phyloP scores from a whole-genome alignment of 257 asterid species.

The Fraxinus quadrangulata region DNA sequence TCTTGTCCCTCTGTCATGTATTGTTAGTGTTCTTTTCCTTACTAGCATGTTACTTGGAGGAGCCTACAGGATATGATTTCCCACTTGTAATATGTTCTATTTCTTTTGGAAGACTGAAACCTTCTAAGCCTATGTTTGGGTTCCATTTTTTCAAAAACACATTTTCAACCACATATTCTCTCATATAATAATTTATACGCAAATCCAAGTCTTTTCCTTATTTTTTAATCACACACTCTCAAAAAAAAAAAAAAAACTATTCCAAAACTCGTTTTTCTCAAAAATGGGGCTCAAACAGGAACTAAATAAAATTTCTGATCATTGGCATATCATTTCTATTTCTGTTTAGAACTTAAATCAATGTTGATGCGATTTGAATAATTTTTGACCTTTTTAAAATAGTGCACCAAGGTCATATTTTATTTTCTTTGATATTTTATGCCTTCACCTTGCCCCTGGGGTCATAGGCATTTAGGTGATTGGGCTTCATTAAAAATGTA shows the following conservation, averaged over 20 bases:
- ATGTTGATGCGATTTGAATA: background rate
- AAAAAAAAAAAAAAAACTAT: no score
- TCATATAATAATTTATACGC: no score
- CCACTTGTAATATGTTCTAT: background rate
- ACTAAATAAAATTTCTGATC: no score
- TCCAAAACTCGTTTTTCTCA: no score
- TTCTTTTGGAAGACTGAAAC: background rate
- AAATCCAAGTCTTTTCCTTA: no score
- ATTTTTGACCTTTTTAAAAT: no score
- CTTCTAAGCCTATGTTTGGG: background rate
- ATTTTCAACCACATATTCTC: no score
- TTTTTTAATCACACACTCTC: no score
- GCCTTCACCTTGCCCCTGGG: background rate
- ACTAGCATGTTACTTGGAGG: background rate
- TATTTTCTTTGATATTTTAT: no score
- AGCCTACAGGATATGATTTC: background rate
- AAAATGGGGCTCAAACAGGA: no score
- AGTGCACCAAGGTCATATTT: background rate
- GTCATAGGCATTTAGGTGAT: background rate
- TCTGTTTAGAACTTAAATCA: background rate
- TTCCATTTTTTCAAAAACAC: no score
- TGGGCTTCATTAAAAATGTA: background rate
- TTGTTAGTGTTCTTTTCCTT: background rate
- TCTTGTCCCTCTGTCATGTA: background rate
- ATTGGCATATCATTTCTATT: background rate